Evolutionary conservation across 2,329 filamentous ascomycete genomes (phyloP).

Genomic region (Chrysoporthe austroafricana): DNA sequence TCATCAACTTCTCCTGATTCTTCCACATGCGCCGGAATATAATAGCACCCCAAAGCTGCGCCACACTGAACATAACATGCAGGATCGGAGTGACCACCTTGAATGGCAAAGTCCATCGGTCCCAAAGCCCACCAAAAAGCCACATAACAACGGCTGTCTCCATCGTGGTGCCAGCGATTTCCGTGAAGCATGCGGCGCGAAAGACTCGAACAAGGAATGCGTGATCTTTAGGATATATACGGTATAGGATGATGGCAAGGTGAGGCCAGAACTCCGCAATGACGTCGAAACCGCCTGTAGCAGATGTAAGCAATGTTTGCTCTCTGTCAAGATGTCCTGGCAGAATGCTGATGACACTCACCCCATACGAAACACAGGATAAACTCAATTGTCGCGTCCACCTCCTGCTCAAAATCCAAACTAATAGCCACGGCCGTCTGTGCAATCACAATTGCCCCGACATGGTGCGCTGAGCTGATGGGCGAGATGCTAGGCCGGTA

Average conservation of each 20-base stretch:
- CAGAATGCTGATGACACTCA: not conserved
- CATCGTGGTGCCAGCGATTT: slow-evolving; percentile 9
- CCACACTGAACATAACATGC: slow-evolving; percentile 14
- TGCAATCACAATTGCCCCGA: slow-evolving; percentile 18
- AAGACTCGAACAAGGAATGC: slow-evolving; percentile 11
- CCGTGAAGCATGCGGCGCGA: slow-evolving; percentile 12
- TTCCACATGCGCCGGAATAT: slow-evolving; percentile 16
- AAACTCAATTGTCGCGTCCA: slow-evolving; percentile 20
- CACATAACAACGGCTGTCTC: slow-evolving; percentile 22
- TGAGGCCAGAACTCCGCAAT: slow-evolving; percentile 20
- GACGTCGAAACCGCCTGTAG: slow-evolving; percentile 19
- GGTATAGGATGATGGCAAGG: slow-evolving; percentile 17
- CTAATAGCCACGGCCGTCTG: slow-evolving; percentile 22
- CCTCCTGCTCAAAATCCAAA: slow-evolving; percentile 17
- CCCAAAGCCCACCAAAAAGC: slow-evolving; percentile 16
- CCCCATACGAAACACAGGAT: slow-evolving; percentile 22
- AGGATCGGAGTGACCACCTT: slow-evolving; percentile 20
- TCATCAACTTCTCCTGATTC: not conserved
- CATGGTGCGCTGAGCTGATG: slow-evolving; percentile 16
- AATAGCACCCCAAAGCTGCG: slow-evolving; percentile 18
- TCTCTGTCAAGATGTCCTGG: not conserved
- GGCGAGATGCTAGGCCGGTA: slow-evolving; percentile 21
- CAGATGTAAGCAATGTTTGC: not conserved
- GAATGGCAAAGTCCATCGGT: slow-evolving; percentile 20
- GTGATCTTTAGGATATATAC: slow-evolving; percentile 14